Evolutionary conservation across 108 stramenopile genomes (phyloP), one percentile per base, ranked within the genome.

Genomic region (Conticribra guillardii): DNA sequence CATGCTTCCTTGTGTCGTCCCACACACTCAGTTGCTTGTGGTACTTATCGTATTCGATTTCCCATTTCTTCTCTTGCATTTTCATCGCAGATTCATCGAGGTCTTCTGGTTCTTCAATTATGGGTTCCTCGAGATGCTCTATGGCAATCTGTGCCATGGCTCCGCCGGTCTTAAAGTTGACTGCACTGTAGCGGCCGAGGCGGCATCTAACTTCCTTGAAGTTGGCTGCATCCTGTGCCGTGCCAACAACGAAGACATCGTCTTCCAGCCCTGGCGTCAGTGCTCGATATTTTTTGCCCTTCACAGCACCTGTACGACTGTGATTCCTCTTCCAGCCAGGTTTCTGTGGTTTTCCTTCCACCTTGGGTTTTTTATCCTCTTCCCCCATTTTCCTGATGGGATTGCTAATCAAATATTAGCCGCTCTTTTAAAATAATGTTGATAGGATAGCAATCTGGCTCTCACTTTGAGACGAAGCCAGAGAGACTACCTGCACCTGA

Each of bases 31-130:
- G 4, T 19, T 51, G 7, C n/a, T 51, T 51, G n/a, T 51, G n/a
- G 50, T 51, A 51, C n/a, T 51, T 51, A 16, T 51, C 50, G 50
- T 17, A 51, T 4, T 51, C 50, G n/a, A n/a, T n/a, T n/a, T n/a
- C n/a, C n/a, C n/a, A n/a, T n/a, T n/a, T n/a, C n/a, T n/a, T n/a
- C n/a, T 51, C 50, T 51, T 51, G 18, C 50, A 17, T 51, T 18
- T 51, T 51, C 16, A 19, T 51, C 8, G 50, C 50, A 4, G 4
- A 19, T n/a, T 8, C 50, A n/a, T 8, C 4, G 4, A 51, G n/a
- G 50, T 51, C 50, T 4, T 51, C 50, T 4, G 50, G 50, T 51
- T 16, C 15, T 8, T 51, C n/a, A n/a, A 51, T 51, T 4, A 19
- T 51, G 16, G 50, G 50, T 4, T 51, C n/a, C 4, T 19, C 21